Evolutionary conservation across 1,139 yeast species (phyloP).

Genomic region (Candida sp.): DNA sequence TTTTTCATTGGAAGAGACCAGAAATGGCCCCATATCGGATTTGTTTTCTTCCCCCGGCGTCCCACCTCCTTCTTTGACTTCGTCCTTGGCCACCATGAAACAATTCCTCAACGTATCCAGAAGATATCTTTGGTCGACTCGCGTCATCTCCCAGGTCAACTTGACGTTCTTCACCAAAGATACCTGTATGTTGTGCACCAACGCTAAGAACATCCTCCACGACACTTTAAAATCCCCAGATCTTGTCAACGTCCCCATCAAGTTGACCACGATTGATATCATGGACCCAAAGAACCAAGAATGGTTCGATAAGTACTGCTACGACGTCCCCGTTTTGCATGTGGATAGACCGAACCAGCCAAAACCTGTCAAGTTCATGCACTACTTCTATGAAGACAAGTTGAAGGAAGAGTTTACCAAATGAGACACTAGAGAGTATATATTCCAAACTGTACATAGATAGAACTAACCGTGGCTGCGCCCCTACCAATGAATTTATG

Average conservation of each 20-base stretch:
- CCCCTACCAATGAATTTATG: background rate
- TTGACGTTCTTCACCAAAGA: conserved; percentile 79
- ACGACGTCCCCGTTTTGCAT: conserved; percentile 91
- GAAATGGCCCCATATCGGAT: background rate
- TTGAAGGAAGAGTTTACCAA: conserved; percentile 49
- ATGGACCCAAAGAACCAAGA: conserved; percentile 64
- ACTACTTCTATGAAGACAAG: conserved; percentile 64
- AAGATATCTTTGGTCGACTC: background rate
- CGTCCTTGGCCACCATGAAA: background rate
- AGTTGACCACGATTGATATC: conserved; percentile 64
- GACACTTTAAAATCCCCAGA: conserved; percentile 38
- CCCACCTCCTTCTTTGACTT: background rate
- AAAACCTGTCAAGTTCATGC: conserved; percentile 73
- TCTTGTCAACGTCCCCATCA: conserved; percentile 27
- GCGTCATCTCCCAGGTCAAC: conserved; percentile 4
- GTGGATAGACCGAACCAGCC: conserved; percentile 53
- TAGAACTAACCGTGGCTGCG: background rate
- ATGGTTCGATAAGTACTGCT: conserved; percentile 86
- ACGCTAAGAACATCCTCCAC: conserved; percentile 61
- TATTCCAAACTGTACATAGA: background rate
- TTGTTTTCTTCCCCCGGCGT: background rate
- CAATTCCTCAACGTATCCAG: background rate
- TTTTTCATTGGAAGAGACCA: background rate
- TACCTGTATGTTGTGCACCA: conserved; percentile 78
- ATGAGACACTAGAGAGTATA: background rate